Base-by-base conservation (phyloP, 2,329 filamentous ascomycete genomes). In the Fusarium foetens region DNA sequence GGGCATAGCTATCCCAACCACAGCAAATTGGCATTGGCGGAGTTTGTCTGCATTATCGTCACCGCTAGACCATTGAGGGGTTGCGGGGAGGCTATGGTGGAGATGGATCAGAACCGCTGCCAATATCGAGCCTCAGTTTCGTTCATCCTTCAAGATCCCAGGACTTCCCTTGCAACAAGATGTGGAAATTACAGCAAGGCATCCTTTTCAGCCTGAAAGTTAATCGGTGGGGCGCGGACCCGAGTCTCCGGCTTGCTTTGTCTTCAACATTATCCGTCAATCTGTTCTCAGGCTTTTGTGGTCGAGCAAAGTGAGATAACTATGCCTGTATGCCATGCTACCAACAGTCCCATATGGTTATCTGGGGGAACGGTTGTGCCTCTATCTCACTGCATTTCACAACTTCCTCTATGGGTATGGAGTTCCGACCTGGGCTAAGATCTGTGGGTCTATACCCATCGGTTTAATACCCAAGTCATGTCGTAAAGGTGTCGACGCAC, bases 101-200 rank as follows among this genome's bases (percentile, higher is more conserved):
- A 63, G 52, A 51, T 57, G 42, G 52, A 51, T 43, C 29, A 63
- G 33, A 29, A 48, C 53, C 42, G 48, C 45, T 39, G 36, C 35
- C 42, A 58, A 51, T 58, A 63, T 63, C 52, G 65, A 69, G 71
- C 68, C 63, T 74, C 66, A 68, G 51, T 70, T 49, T 68, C 27
- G 45, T 65, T 52, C 58, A 63, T 68, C 62, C 64, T 23, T 54
- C 59, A 64, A 70, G 62, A 58, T 63, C 57, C 66, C 54, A 62
- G 71, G 75, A 66, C 71, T 58, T 65, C 57, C 74, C 72, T 71
- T 72, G 72, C 62, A 72, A 55, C 39, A 66, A 46, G 58, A 54
- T 46, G 67, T 64, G 70, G 58, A 58, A 64, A 68, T 57, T 51
- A 49, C 52, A 33, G 35, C 45, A 54, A 65, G 39, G 54, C 43